These are phyloP conservation scores for Blastocystis sp. DNA, from an alignment of 352 stramenopile species.

Conservation along the genomic window DNA sequence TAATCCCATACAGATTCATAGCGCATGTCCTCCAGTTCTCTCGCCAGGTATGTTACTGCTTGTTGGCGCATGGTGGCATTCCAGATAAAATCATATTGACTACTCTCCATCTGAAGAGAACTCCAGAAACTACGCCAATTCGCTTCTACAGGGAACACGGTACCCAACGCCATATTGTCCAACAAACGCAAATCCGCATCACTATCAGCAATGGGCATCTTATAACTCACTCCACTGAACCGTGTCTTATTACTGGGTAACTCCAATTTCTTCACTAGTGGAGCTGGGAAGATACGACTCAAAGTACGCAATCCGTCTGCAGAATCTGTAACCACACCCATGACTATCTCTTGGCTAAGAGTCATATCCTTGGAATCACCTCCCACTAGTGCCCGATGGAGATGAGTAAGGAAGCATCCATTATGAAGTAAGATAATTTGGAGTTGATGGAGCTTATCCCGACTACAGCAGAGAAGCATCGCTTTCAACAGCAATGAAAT, in stretches of 20 bases:
- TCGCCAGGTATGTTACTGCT: neutral
- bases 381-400: neutral
- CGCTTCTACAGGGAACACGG: neutral
- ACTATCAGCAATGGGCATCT: neutral
- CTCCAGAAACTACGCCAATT: constrained; percentile 30
- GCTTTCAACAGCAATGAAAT: neutral
- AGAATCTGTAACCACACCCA: neutral
- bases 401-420: constrained; percentile 12
- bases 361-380: no score
- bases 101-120: neutral
- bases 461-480: neutral
- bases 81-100: constrained; percentile 22
- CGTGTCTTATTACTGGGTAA: neutral
- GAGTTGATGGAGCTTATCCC: neutral
- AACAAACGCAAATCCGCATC: neutral
- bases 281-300: neutral
- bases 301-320: neutral
- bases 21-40: neutral
- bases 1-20: neutral
- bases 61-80: neutral
- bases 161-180: constrained; percentile 11
- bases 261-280: neutral
- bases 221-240: neutral
- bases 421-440: neutral
- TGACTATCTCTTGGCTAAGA: constrained; percentile 4